Percentiles rank a stretch among this genome's conserved stretches.
Evolutionary conservation across 2,329 filamentous ascomycete genomes (phyloP).

Genomic region (Cytospora piceicola): DNA sequence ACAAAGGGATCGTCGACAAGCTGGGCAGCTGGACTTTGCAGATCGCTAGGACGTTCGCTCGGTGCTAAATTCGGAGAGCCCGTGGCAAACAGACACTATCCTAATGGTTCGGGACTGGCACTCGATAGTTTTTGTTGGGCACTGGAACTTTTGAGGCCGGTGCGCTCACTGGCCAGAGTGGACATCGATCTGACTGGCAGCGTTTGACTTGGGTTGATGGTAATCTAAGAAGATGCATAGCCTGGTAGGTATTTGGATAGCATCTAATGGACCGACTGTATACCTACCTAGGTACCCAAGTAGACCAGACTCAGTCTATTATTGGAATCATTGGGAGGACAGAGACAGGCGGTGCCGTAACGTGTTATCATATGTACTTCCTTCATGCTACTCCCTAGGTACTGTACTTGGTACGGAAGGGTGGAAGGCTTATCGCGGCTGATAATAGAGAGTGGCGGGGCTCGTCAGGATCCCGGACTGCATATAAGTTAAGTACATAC

Average conservation of each 20-base stretch:
- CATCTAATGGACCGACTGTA: too few relatives aligned
- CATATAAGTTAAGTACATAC: too few relatives aligned
- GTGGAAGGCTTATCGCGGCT: neutral
- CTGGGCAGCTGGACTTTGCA: neutral
- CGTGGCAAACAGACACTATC: constrained; percentile 33
- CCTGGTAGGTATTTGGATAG: too few relatives aligned
- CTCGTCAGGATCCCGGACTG: neutral
- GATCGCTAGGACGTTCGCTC: neutral
- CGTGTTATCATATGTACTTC: neutral
- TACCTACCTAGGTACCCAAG: too few relatives aligned
- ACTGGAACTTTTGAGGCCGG: constrained; percentile 27
- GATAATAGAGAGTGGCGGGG: neutral
- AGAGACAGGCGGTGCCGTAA: neutral
- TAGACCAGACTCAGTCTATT: too few relatives aligned
- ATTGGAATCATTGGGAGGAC: neutral
- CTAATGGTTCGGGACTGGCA: constrained; percentile 31
- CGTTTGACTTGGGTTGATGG: neutral
- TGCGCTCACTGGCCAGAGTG: neutral
- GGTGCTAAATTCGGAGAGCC: constrained; percentile 30
- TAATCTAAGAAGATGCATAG: neutral
- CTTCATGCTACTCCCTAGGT: too few relatives aligned
- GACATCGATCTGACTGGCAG: neutral
- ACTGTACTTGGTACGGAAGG: neutral
- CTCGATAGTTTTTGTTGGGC: constrained; percentile 9
- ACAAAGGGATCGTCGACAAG: neutral